Evolutionary conservation across 2,329 filamentous ascomycete species (phyloP).

Genomic region (Sporothrix mexicana): DNA sequence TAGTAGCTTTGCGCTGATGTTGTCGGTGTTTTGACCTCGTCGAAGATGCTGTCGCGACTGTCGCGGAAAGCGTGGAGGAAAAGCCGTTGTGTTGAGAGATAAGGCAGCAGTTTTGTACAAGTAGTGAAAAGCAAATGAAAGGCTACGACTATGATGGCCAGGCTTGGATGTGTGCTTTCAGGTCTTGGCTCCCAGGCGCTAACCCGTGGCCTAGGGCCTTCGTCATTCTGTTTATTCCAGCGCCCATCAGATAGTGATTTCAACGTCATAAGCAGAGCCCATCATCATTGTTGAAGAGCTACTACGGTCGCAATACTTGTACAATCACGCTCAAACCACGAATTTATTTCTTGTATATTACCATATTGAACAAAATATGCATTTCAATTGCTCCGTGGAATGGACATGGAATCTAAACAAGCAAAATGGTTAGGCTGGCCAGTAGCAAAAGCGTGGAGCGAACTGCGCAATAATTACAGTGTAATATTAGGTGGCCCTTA

Average conservation of each 20-base stretch:
- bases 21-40: neutral
- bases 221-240: neutral
- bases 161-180: neutral
- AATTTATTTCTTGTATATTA: too few species aligned
- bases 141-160: conserved; percentile 16
- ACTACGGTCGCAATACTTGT: too few species aligned
- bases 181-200: conserved; percentile 22
- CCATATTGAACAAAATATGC: too few species aligned
- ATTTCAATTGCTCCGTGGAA: too few species aligned
- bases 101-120: conserved; percentile 29
- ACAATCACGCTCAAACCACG: too few species aligned
- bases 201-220: neutral
- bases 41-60: neutral
- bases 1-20: conserved; percentile 1
- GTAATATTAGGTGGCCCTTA: too few species aligned
- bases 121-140: conserved; percentile 1
- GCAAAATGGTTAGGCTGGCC: too few species aligned
- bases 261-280: too few species aligned
- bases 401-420: too few species aligned
- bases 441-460: too few species aligned
- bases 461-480: too few species aligned
- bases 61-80: neutral
- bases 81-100: conserved; percentile 24
- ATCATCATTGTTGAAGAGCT: too few species aligned
- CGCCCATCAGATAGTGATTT: neutral